Evolutionary conservation across 2,329 filamentous ascomycete genomes (phyloP).

Genomic region (Paracorniculantispora psalliotae): DNA sequence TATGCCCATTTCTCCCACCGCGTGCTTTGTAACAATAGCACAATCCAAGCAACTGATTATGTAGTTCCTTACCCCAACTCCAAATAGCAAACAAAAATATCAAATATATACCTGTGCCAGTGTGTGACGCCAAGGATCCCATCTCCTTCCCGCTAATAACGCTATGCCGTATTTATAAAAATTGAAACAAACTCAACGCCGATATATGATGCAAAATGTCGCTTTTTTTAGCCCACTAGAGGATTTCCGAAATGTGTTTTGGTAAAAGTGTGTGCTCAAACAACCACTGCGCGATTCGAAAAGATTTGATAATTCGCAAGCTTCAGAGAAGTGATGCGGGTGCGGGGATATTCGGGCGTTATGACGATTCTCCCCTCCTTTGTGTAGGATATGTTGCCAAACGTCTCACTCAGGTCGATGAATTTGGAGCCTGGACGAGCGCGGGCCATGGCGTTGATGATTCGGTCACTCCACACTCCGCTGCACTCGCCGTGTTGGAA

Average conservation of each 20-base stretch:
- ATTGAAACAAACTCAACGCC: constrained; percentile 1
- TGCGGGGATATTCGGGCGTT: constrained; percentile 49
- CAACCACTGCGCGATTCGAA: constrained; percentile 32
- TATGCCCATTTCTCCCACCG: background rate
- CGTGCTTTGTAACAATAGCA: background rate
- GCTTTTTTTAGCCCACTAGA: too few relatives aligned
- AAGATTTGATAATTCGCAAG: constrained; percentile 53
- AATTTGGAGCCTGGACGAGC: constrained; percentile 56
- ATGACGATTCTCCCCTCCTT: constrained; percentile 57
- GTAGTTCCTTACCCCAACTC: background rate
- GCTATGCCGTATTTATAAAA: background rate
- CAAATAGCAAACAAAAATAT: background rate
- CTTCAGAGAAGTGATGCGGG: constrained; percentile 51
- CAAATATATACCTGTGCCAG: background rate
- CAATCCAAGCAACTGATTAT: background rate
- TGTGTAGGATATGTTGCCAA: constrained; percentile 54
- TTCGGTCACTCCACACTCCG: constrained; percentile 67
- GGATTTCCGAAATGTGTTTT: too few relatives aligned
- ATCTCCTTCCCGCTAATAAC: background rate
- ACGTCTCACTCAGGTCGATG: constrained; percentile 58
- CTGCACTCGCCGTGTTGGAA: constrained; percentile 56
- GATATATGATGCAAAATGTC: constrained; percentile 7
- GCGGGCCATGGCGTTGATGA: constrained; percentile 55
- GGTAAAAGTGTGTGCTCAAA: constrained; percentile 22
- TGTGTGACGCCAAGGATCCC: background rate